Percentiles rank a stretch among this genome's conserved stretches.
phyloP scores from a whole-genome alignment of 1,284 basidiomycete species.

The Sporisorium reilianum region DNA sequence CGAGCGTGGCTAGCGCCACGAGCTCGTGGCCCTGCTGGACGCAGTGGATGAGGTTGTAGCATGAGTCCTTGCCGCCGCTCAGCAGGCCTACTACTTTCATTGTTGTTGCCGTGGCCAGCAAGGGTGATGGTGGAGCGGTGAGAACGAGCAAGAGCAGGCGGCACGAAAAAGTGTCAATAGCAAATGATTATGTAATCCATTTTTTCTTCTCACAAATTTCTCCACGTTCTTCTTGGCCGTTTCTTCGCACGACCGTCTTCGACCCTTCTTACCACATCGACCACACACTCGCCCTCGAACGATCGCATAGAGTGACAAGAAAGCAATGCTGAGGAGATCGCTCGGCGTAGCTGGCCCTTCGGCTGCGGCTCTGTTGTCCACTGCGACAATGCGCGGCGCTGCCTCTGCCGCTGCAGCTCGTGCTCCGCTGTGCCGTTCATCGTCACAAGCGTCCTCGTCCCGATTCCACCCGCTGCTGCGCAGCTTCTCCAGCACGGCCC shows the following conservation, averaged over 20 bases:
- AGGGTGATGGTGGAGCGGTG: background rate
- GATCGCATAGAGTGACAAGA: no score
- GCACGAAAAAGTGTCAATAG: slow-evolving; percentile 10
- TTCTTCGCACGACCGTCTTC: background rate
- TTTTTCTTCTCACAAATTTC: slow-evolving; percentile 2
- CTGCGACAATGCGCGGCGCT: slow-evolving; percentile 3
- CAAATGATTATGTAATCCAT: slow-evolving; percentile 23
- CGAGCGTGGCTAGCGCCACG: slow-evolving; percentile 87
- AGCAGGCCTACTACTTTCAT: slow-evolving; percentile 97
- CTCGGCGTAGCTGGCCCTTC: slow-evolving; percentile 17
- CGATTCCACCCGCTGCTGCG: background rate
- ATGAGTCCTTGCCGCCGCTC: slow-evolving; percentile 97
- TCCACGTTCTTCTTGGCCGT: background rate
- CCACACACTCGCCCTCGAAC: background rate
- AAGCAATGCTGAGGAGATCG: slow-evolving; percentile 27
- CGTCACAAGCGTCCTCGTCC: slow-evolving; percentile 6
- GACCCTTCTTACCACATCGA: slow-evolving; percentile 2
- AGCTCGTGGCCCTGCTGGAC: slow-evolving; percentile 87
- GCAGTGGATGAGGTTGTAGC: slow-evolving; percentile 94
- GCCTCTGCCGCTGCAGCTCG: background rate
- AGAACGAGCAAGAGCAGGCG: background rate
- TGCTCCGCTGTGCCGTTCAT: slow-evolving; percentile 5
- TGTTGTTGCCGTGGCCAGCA: background rate
- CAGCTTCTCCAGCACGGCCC: slow-evolving; percentile 10
- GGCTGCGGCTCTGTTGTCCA: slow-evolving; percentile 1